Percentiles rank a stretch among this genome's conserved stretches.
Evolutionary conservation across 805 yeast species (phyloP).

Genomic region (Yamadazyma sp.): DNA sequence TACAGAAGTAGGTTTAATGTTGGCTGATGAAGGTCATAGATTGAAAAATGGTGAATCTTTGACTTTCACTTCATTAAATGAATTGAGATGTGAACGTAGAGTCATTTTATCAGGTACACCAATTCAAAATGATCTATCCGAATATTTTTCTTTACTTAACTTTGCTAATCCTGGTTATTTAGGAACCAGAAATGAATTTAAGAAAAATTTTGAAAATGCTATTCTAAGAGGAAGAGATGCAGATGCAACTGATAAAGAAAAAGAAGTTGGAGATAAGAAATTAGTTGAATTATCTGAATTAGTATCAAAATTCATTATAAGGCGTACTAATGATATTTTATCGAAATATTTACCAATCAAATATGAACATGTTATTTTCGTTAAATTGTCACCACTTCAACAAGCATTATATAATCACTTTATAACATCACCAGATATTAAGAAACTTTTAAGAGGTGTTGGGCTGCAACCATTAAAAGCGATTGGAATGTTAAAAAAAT

Average conservation of each 20-base stretch:
- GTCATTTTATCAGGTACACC: conserved; percentile 97
- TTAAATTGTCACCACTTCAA: conserved; percentile 79
- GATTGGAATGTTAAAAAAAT: conserved; percentile 81
- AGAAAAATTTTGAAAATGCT: conserved; percentile 77
- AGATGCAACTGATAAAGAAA: conserved; percentile 77
- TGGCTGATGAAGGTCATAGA: conserved; percentile 53
- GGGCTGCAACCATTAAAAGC: conserved; percentile 87
- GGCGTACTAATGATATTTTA: conserved; percentile 92
- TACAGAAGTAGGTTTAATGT: conserved; percentile 78
- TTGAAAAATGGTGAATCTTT: conserved; percentile 76
- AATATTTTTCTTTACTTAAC: conserved; percentile 83
- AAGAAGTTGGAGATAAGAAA: conserved; percentile 63
- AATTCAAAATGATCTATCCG: conserved; percentile 91
- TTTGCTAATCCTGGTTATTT: conserved; percentile 94
- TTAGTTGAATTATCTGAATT: conserved; percentile 65
- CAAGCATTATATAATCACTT: conserved; percentile 65
- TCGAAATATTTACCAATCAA: conserved; percentile 94
- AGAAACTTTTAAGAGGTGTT: conserved; percentile 57
- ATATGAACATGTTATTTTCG: conserved; percentile 95
- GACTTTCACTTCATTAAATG: conserved; percentile 82
- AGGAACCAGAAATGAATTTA: conserved; percentile 80
- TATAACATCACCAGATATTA: conserved; percentile 75
- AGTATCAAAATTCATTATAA: conserved; percentile 86
- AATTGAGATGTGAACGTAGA: conserved; percentile 81
- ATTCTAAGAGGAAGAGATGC: conserved; percentile 89